Percentiles rank a stretch among this genome's conserved stretches.
Conservation (phyloP, 1,284 basidiomycete species). For the Naganishia albida region DNA sequence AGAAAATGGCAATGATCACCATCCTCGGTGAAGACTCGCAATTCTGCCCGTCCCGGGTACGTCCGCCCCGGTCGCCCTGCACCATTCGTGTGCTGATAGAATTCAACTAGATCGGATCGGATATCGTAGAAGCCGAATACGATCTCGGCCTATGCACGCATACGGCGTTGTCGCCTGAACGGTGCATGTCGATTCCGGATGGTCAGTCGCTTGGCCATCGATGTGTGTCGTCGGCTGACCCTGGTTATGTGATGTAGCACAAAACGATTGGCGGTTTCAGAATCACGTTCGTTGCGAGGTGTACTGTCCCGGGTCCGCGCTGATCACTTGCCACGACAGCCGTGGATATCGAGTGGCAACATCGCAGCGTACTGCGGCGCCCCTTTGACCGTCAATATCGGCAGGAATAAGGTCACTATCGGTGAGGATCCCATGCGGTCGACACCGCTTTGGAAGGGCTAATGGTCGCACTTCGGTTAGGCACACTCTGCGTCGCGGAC, state of each 20-base stretch:
- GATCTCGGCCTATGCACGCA: slow-evolving; percentile 44
- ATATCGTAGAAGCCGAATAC: slow-evolving; percentile 34
- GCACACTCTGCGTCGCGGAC: slow-evolving; percentile 41
- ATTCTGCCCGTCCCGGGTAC: slow-evolving; percentile 32
- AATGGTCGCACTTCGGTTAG: not conserved
- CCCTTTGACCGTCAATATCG: slow-evolving; percentile 37
- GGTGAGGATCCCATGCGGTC: slow-evolving; percentile 22
- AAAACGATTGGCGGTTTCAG: slow-evolving; percentile 41
- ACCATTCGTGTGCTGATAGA: slow-evolving; percentile 35
- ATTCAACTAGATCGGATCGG: slow-evolving; percentile 39
- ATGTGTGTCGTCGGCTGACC: not conserved
- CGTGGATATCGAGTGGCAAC: slow-evolving; percentile 28
- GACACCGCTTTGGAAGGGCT: not conserved
- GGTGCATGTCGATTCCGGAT: slow-evolving; percentile 39
- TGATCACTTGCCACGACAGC: slow-evolving; percentile 37
- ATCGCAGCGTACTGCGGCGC: slow-evolving; percentile 41
- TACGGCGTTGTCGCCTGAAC: slow-evolving; percentile 37
- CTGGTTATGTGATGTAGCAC: not conserved
- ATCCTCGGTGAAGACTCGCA: slow-evolving; percentile 40
- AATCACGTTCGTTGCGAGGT: slow-evolving; percentile 9
- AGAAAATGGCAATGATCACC: slow-evolving; percentile 40
- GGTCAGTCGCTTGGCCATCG: slow-evolving; percentile 2
- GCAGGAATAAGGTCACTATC: slow-evolving; percentile 38
- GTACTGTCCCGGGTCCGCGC: too few species aligned
- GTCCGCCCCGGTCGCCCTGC: not conserved